Evolutionary conservation across 331 rosid genomes (phyloP), one percentile per base, ranked within the genome.

Genomic region (Malus hybrid): DNA sequence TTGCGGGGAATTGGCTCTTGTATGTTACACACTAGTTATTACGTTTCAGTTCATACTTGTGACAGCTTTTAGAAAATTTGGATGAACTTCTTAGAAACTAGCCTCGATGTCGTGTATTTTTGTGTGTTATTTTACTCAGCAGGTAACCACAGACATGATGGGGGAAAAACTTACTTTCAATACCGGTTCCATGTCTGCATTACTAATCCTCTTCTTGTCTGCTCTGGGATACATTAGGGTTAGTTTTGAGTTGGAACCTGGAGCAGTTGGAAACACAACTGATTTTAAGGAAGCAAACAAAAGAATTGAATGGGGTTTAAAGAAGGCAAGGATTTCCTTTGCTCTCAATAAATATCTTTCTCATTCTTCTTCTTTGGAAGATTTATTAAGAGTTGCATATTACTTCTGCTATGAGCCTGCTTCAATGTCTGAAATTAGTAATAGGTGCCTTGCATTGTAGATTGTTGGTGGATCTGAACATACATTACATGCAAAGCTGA

Each of bases 391-490:
- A 60, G 55, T 80, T 76, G 31, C 59, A 34, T 71, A 67, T 70
- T 48, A 67, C 29, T 29, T 76, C 16, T 60, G 22, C 46, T 61
- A 64, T 18, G 39, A 57, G 65, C 44, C 55, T 60, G 66, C n/a
- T 73, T 59, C 55, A 46, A 44, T 54, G 39, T 61, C 34, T 76
- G 66, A 63, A 73, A 33, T 73, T 78, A 62, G 56, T 83, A 73
- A 71, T 15, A 8, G 60, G 10, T 77, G 69, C 34, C 20, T 81
- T 71, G 34, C 75, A 55, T 80, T 81, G 78, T 80, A 95, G 99
- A 84, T 90, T 82, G 93, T 82, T 78, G 99, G 99, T 83, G 97
- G 99, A 78, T 89, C 97, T 69, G 97, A 95, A 78, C 97, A 87
- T 81, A 90, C 97, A 36, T 85, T 95, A 60, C 93, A 84, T 2